A percentile compares a stretch with the other conserved stretches of the same genome.
These are phyloP conservation scores for Galeopsis tetrahit DNA, from an alignment of 257 asterid genomes.

Conservation along the genomic window DNA sequence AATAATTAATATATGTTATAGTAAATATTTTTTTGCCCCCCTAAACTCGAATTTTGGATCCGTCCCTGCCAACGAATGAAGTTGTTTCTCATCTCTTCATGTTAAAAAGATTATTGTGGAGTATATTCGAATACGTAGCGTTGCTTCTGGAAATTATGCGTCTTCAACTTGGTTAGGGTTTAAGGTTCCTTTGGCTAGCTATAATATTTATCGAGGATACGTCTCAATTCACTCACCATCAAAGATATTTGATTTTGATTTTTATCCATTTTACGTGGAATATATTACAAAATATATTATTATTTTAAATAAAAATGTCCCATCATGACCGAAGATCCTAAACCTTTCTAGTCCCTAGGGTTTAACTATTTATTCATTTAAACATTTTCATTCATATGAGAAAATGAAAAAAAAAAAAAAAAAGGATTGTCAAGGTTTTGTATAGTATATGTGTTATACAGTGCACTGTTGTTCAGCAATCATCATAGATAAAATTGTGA, in stretches of 20 bases:
- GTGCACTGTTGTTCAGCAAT: too few relatives aligned
- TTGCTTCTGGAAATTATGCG: slow-evolving; percentile 11
- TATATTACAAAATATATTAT: neutral
- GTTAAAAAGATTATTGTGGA: neutral
- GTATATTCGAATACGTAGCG: slow-evolving; percentile 6
- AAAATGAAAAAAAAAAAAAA: too few relatives aligned
- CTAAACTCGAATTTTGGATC: too few relatives aligned
- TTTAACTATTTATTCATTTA: neutral
- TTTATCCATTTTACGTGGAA: slow-evolving; percentile 9
- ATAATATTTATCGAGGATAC: slow-evolving; percentile 28
- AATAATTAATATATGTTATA: too few relatives aligned
- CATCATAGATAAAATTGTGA: too few relatives aligned
- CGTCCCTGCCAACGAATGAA: too few relatives aligned
- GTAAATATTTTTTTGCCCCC: too few relatives aligned
- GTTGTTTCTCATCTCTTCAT: too few relatives aligned
- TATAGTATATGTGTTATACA: too few relatives aligned
- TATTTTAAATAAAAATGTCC: neutral
- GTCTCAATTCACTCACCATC: slow-evolving; percentile 22
- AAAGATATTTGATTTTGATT: slow-evolving; percentile 14
- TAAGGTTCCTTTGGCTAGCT: slow-evolving; percentile 25
- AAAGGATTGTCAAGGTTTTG: too few relatives aligned
- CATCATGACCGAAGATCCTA: neutral
- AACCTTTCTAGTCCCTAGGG: neutral
- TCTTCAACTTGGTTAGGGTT: slow-evolving; percentile 34
- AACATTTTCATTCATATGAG: neutral